A percentile compares a stretch with the other conserved stretches of the same genome.
Evolutionary conservation across 2,329 filamentous ascomycete species (phyloP).

Genomic region (Claviceps purpurea): DNA sequence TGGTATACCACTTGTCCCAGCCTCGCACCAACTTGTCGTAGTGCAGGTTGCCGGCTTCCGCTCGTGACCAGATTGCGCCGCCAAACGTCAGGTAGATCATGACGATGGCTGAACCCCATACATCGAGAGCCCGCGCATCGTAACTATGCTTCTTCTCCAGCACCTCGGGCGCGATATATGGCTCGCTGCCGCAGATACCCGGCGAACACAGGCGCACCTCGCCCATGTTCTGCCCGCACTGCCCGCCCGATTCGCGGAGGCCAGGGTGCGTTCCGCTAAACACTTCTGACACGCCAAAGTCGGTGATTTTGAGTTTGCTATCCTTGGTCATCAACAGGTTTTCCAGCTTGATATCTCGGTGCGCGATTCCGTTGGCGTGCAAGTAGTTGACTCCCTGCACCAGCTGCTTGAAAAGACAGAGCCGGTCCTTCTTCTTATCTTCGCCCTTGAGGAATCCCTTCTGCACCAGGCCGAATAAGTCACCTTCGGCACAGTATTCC

Average conservation of each 20-base stretch:
- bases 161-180: slow-evolving; percentile 81
- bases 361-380: slow-evolving; percentile 72
- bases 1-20: slow-evolving; percentile 55
- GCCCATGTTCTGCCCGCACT: slow-evolving; percentile 61
- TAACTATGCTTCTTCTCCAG: slow-evolving; percentile 50
- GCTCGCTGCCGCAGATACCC: slow-evolving; percentile 72
- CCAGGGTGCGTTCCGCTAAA: slow-evolving; percentile 75
- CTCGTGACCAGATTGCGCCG: slow-evolving; percentile 61
- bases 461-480: slow-evolving; percentile 63
- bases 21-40: slow-evolving; percentile 53
- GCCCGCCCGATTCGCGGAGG: slow-evolving; percentile 55
- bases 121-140: slow-evolving; percentile 68
- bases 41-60: slow-evolving; percentile 39
- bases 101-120: slow-evolving; percentile 77
- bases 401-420: slow-evolving; percentile 83
- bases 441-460: slow-evolving; percentile 53
- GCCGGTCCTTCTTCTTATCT: slow-evolving; percentile 53
- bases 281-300: slow-evolving; percentile 82
- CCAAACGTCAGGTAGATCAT: slow-evolving; percentile 65
- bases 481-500: slow-evolving; percentile 78
- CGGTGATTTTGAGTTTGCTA: slow-evolving; percentile 78
- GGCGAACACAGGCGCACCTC: slow-evolving; percentile 59
- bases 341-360: slow-evolving; percentile 83
- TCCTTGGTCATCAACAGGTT: slow-evolving; percentile 69
- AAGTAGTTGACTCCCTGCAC: slow-evolving; percentile 71